These are phyloP conservation scores for Pichia sp. DNA, from an alignment of 1,139 yeast species.

Conservation along the genomic window DNA sequence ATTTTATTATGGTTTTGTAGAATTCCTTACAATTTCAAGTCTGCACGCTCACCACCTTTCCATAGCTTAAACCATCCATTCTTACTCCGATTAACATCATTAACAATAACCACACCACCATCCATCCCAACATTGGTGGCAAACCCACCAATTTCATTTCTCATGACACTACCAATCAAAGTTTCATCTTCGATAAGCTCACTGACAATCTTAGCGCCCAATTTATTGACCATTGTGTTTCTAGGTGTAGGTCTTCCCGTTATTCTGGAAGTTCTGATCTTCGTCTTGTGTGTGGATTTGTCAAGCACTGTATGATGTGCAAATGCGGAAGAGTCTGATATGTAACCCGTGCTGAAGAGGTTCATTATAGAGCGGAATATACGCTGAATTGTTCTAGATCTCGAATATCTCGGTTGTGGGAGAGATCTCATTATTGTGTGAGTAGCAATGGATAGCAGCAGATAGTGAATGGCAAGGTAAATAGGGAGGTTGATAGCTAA, in stretches of 20 bases:
- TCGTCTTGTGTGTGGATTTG: slow-evolving; percentile 20
- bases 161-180: slow-evolving; percentile 13
- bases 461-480: too few relatives aligned
- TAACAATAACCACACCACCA: slow-evolving; percentile 3
- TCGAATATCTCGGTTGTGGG: slow-evolving; percentile 29
- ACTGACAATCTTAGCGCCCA: slow-evolving; percentile 19
- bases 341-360: slow-evolving; percentile 25
- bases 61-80: slow-evolving; percentile 4
- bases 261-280: slow-evolving; percentile 25
- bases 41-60: slow-evolving; percentile 9
- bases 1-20: too few relatives aligned
- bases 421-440: slow-evolving; percentile 25
- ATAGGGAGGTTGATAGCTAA: too few relatives aligned
- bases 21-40: too few relatives aligned
- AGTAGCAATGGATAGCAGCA: background rate
- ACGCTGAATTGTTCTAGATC: slow-evolving; percentile 24
- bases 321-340: slow-evolving; percentile 27
- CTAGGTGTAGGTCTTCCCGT: slow-evolving; percentile 26
- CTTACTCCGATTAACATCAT: slow-evolving; percentile 6
- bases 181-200: slow-evolving; percentile 22
- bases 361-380: slow-evolving; percentile 25
- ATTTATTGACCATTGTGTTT: slow-evolving; percentile 17
- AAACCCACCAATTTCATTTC: slow-evolving; percentile 11
- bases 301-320: slow-evolving; percentile 16
- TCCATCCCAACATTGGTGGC: background rate